Percentiles rank a stretch among this genome's conserved stretches.
phyloP scores from a whole-genome alignment of 805 yeast species.

The Kodamaea restingae region DNA sequence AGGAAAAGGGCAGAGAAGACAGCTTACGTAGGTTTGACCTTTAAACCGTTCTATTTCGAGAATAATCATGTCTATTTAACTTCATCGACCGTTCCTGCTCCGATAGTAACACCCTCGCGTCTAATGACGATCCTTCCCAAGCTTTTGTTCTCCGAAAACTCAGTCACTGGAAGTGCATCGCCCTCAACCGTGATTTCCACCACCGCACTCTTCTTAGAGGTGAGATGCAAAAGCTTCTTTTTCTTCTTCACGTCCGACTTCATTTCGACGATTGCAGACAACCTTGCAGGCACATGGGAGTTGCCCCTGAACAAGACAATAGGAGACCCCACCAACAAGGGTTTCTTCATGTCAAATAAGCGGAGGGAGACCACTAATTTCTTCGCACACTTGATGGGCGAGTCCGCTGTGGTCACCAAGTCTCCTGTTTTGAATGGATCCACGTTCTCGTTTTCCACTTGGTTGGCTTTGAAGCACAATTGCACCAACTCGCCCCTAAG shows the following conservation, averaged over 20 bases:
- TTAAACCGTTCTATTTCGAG: too few relatives aligned
- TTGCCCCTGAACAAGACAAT: constrained; percentile 75
- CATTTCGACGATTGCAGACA: constrained; percentile 41
- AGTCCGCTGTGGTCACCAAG: constrained; percentile 28
- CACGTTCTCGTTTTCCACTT: constrained; percentile 45
- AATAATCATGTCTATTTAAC: constrained; percentile 3
- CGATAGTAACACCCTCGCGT: constrained; percentile 65
- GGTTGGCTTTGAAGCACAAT: constrained; percentile 42
- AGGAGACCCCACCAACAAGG: constrained; percentile 76
- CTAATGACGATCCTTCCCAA: constrained; percentile 69
- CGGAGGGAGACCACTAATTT: constrained; percentile 26
- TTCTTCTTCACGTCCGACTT: constrained; percentile 22
- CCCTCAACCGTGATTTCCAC: constrained; percentile 53
- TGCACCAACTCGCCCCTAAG: constrained; percentile 61
- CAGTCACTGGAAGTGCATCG: constrained; percentile 49
- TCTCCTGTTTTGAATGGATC: constrained; percentile 65
- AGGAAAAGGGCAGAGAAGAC: too few relatives aligned
- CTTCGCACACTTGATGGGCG: constrained; percentile 24
- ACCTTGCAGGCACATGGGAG: constrained; percentile 63
- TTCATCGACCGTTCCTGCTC: constrained; percentile 51
- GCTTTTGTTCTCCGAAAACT: constrained; percentile 43
- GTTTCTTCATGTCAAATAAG: constrained; percentile 51
- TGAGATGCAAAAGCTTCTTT: constrained; percentile 46
- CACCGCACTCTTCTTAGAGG: constrained; percentile 54
- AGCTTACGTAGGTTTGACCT: too few relatives aligned